Base-by-base conservation (phyloP, 192 early-diverging fungal species). In the Linnemannia elongata region DNA sequence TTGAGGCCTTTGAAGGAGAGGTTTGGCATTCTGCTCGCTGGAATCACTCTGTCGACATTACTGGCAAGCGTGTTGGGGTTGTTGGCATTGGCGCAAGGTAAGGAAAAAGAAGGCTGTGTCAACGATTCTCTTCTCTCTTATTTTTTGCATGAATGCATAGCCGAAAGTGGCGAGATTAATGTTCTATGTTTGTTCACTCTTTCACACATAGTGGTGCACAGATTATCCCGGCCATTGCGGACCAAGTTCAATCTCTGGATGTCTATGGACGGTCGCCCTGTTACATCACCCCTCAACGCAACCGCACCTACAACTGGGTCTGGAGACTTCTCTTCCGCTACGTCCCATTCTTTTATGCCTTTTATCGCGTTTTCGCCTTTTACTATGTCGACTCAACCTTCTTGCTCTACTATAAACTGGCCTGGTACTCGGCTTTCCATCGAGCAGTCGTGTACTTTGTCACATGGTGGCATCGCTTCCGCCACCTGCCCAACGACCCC, bases 1-100 rank as follows among this genome's bases (percentile, higher is more conserved):
- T 87, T 41, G 82, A 89, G 4, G 72, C 82, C 2, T 92, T 92
- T 71, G 76, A 89, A 12, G 91, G 91, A 1, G 17, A 52, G 30
- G 77, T 74, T n/a, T 80, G 88, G 76, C 91, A 92, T 22, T 83
- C 89, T 2, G 90, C 90, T 27, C 71, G 78, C 69, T 92, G 91
- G 91, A 76, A 89, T 39, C 76, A 88, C 39, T 75, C 80, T 9
- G 78, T 89, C 18, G 82, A 90, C 52, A 33, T 91, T 69, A 72
- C 75, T 35, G 87, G 88, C 39, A 90, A 92, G 82, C 71, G 79
- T 22, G 90, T 92, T n/a, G 91, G 87, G 0, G 74, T 92, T 9
- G 81, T 92, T 24, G 91, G 91, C n/a, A 87, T 74, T 3, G 78
- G 82, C 20, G 91, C 91, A 9, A 90, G 83, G 83, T 85, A 76